Base-by-base conservation (phyloP, 2,329 filamentous ascomycete species). In the Alternaria brassicicola region DNA sequence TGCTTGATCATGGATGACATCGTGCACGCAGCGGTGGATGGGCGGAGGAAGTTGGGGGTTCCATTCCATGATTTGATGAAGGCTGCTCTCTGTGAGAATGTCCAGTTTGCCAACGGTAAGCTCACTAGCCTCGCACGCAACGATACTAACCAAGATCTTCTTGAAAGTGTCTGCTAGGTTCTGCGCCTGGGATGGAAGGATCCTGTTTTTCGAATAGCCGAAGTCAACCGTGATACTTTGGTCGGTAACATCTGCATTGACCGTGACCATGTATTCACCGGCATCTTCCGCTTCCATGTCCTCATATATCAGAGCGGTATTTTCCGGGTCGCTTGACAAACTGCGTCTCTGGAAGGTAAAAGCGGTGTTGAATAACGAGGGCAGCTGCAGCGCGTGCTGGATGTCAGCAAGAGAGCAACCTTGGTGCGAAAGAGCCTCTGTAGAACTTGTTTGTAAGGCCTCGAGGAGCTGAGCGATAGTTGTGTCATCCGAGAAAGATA, bases 391-490 rank as follows among this genome's bases (percentile, higher is more conserved):
- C 39, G 76, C 71, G 52, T 77, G 74, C 43, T 78, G 74, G 7
- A 78, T 69, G 50, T 77, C 72, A 6, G 74, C 73, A 7, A 78
- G 64, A 13, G 83, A 84, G 61, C 81, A 82, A 54, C 76, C 79
- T 57, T 85, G 83, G 60, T 85, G 78, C 0, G 78, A 73, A 58
- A 85, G 75, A 39, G 80, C 79, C 36, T 76, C 71, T 19, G 82
- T 75, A 17, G 82, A 81, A 53, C 84, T 78, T 12, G 73, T 70
- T 39, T 84, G 83, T 0, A 83, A 74, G 10, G 71, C 71, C 28
- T 80, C 78, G 0, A 83, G 72, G 0, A 80, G 68, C 10, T 81
- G 77, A 2, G 67, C 57, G 9, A 85, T 66, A 12, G 69, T 43
- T 66, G 75, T 52, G 43, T 76, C 53, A 65, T 72, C 52, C 46